Conservation (phyloP, 2,329 filamentous ascomycete genomes). For the Fusarium dlaminii region DNA sequence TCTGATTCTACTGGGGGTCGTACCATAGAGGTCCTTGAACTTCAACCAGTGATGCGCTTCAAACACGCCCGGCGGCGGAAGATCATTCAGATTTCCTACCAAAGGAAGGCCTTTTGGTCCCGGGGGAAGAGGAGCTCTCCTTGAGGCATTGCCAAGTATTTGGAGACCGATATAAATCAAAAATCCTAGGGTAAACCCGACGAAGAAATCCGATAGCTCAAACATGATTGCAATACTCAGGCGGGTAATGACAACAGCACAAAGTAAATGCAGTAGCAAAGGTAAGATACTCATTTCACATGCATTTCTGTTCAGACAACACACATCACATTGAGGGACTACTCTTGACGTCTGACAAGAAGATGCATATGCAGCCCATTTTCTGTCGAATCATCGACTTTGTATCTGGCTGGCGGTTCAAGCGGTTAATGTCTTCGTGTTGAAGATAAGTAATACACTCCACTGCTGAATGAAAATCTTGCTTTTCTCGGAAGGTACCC, state of each 20-base stretch:
- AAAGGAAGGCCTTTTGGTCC: conserved; percentile 29
- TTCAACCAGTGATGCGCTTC: conserved; percentile 34
- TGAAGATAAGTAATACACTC: background rate
- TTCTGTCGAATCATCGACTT: background rate
- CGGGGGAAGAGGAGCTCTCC: conserved; percentile 9
- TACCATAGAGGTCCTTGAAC: conserved; percentile 29
- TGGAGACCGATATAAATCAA: background rate
- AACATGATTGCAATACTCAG: background rate
- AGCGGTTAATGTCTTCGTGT: background rate
- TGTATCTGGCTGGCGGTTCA: background rate
- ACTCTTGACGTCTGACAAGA: background rate
- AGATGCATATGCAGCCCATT: background rate
- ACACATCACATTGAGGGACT: background rate
- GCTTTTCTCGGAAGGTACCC: background rate
- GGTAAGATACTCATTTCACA: background rate
- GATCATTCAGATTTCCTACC: conserved; percentile 21
- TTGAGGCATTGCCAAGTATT: background rate
- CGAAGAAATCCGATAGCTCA: background rate
- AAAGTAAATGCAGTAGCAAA: rapidly evolving
- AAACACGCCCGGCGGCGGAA: conserved; percentile 6
- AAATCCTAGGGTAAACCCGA: background rate
- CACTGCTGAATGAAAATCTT: no score
- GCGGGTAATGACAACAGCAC: no score
- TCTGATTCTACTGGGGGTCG: rapidly evolving
- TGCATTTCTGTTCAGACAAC: background rate